phyloP scores from a whole-genome alignment of 768 basidiomycete genomes.

The Coprinellus micaceus region DNA sequence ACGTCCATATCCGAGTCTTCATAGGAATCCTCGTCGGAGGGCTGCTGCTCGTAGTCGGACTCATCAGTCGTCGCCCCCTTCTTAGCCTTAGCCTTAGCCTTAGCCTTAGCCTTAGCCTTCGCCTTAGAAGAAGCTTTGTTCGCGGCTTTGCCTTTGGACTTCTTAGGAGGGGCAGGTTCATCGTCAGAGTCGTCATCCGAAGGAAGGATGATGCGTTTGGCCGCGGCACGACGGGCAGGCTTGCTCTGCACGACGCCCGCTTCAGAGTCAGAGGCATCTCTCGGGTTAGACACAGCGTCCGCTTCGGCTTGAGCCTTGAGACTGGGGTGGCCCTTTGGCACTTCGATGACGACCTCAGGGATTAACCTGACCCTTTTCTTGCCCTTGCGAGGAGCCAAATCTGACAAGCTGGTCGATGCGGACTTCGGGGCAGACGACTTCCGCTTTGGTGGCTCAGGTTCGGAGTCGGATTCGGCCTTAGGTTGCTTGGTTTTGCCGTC shows the following conservation, averaged over 20 bases:
- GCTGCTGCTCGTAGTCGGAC: slow-evolving; percentile 44
- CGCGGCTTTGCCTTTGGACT: slow-evolving; percentile 18
- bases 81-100: slow-evolving; percentile 15
- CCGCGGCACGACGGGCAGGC: slow-evolving; percentile 37
- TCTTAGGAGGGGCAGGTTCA: slow-evolving; percentile 21
- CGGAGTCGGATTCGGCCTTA: neutral
- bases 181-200: slow-evolving; percentile 41
- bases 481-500: slow-evolving; percentile 15
- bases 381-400: neutral
- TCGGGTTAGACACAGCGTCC: slow-evolving; percentile 15
- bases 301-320: slow-evolving; percentile 13
- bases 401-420: neutral
- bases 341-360: slow-evolving; percentile 55
- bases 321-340: slow-evolving; percentile 22
- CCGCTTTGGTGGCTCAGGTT: neutral
- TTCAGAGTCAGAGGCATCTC: slow-evolving; percentile 32
- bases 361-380: slow-evolving; percentile 25
- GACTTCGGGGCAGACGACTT: too few relatives aligned
- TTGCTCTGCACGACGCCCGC: slow-evolving; percentile 30
- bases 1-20: slow-evolving; percentile 27
- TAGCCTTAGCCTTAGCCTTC: slow-evolving; percentile 9
- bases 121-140: slow-evolving; percentile 18
- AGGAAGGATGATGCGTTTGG: slow-evolving; percentile 48
- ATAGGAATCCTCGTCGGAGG: slow-evolving; percentile 34
- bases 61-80: slow-evolving; percentile 16